phyloP scores from a whole-genome alignment of 2,329 filamentous ascomycete species.

The Pseudogymnoascus sp. region DNA sequence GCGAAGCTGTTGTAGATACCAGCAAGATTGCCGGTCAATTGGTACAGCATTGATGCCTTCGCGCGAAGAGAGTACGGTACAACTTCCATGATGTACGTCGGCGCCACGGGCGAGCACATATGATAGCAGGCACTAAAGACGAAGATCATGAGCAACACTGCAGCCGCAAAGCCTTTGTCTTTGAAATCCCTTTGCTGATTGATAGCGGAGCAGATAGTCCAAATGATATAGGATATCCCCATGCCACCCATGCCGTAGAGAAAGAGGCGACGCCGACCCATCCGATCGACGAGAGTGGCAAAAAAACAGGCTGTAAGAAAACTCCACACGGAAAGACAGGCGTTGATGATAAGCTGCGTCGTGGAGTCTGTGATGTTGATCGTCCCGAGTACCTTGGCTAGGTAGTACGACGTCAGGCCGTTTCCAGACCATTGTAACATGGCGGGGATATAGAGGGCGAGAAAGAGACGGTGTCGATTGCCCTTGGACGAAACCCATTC shows the following conservation, averaged over 20 bases:
- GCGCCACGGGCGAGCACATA: slow-evolving; percentile 35
- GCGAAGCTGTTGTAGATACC: slow-evolving; percentile 20
- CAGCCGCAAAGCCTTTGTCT: slow-evolving; percentile 23
- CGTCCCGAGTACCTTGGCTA: slow-evolving; percentile 25
- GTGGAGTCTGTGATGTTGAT: slow-evolving; percentile 18
- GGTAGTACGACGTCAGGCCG: slow-evolving; percentile 30
- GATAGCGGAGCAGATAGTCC: slow-evolving; percentile 35
- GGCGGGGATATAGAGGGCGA: slow-evolving; percentile 12
- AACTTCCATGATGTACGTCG: slow-evolving; percentile 41
- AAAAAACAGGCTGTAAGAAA: slow-evolving; percentile 15
- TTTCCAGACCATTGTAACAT: slow-evolving; percentile 14
- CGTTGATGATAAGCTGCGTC: slow-evolving; percentile 26
- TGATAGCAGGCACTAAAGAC: slow-evolving; percentile 24
- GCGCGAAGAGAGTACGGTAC: slow-evolving; percentile 29
- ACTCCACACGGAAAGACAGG: slow-evolving; percentile 27
- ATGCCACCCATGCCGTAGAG: slow-evolving; percentile 33
- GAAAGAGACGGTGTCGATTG: slow-evolving; percentile 15
- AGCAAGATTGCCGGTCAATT: slow-evolving; percentile 25
- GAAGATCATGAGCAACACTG: slow-evolving; percentile 32
- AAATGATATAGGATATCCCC: slow-evolving; percentile 29
- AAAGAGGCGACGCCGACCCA: slow-evolving; percentile 42
- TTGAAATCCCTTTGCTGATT: slow-evolving; percentile 27
- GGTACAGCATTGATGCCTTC: slow-evolving; percentile 27
- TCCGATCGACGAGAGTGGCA: slow-evolving; percentile 33
- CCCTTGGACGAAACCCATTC: slow-evolving; percentile 9